Base-by-base conservation (phyloP, 1,284 basidiomycete species). In the Bjerkandera adusta region DNA sequence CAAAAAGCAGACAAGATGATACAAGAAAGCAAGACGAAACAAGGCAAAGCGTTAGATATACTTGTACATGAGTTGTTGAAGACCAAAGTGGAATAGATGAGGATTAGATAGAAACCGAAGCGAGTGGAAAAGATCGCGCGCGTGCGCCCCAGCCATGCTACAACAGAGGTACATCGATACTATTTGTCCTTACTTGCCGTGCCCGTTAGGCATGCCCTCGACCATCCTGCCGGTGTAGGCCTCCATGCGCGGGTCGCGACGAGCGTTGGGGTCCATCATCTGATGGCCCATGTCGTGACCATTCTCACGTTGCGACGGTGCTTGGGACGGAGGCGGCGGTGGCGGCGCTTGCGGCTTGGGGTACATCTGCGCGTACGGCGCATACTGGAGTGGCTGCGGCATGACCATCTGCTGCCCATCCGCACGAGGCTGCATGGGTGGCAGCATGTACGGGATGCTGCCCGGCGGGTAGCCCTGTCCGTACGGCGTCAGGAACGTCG, bases 401-500 rank as follows among this genome's bases (percentile, higher is more conserved):
- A 32, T 39, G 15, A 48, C 29, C 25, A 10, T 27, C 22, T 29
- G 45, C 35, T 46, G 49, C n/a, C 41, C 45, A 26, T 45, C 45
- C 15, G 16, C 34, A 52, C 72, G 72, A 36, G 73, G 70, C 47
- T 71, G 59, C 39, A 57, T 65, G 53, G 70, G 66, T 24, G 67
- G 65, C 48, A 79, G 66, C 65, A 79, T 69, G 63, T 77, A 79
- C 16, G 70, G 70, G 7, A 68, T 61, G 10, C 70, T 68, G 8
- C 39, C 46, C 4, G 39, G 39, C n/a, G 46, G 38, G 59, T 79
- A 80, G 40, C 69, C 68, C 57, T 70, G 70, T 41, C 57, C 57
- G 51, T 74, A 74, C 26, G 69, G 73, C 37, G 73, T 62, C 49
- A 78, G 65, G 53, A 77, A 76, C 42, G 73, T 67, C 37, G 72